phyloP scores from a whole-genome alignment of 2,329 filamentous ascomycete genomes.

The Neofusicoccum kwambonambiense region DNA sequence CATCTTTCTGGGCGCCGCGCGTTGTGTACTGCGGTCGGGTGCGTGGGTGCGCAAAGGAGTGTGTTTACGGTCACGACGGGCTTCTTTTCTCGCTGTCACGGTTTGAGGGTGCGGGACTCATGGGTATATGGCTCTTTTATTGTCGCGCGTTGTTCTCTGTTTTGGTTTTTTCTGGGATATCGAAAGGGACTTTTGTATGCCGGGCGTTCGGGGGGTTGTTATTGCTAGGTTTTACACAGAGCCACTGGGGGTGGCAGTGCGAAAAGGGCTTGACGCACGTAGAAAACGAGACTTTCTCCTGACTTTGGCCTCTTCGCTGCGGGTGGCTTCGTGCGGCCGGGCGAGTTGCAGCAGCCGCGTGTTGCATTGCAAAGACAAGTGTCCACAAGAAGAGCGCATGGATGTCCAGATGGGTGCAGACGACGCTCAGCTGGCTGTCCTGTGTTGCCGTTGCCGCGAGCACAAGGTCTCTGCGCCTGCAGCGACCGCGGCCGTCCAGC shows the following conservation, averaged over 20 bases:
- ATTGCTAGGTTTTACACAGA: not conserved
- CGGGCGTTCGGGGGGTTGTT: constrained; percentile 11
- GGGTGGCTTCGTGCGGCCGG: no score
- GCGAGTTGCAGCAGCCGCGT: no score
- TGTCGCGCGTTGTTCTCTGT: not conserved
- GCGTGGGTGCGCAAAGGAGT: not conserved
- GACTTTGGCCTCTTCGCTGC: not conserved
- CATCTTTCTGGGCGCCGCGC: constrained; percentile 10
- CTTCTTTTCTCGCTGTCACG: not conserved
- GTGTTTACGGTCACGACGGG: constrained; percentile 9
- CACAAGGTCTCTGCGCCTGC: no score
- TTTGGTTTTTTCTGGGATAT: constrained; percentile 1
- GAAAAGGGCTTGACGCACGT: not conserved
- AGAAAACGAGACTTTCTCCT: constrained; percentile 13
- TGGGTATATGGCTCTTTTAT: not conserved
- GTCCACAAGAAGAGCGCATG: no score
- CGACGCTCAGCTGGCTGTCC: no score
- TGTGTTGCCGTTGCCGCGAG: no score
- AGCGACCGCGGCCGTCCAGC: no score
- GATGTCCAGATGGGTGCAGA: no score
- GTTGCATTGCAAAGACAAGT: no score
- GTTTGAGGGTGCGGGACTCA: not conserved
- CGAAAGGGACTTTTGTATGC: not conserved
- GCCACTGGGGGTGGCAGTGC: not conserved
- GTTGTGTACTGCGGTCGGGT: constrained; percentile 4